Base-by-base conservation (phyloP, 1,284 basidiomycete species). In the Leccinum angustisporum region DNA sequence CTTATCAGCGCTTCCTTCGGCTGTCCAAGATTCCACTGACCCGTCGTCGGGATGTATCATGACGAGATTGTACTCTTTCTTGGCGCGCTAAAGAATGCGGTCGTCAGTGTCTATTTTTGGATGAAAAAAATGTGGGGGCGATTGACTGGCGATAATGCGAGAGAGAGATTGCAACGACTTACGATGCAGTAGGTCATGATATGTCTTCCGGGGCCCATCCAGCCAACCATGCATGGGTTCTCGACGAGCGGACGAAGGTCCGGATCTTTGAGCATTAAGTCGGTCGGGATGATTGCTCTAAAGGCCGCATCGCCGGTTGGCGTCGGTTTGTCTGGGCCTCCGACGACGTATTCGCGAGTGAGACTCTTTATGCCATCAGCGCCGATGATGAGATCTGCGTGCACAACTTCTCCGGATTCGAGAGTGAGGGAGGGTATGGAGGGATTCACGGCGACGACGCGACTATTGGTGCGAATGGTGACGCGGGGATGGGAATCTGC, bases 341-440 rank as follows among this genome's bases (percentile, higher is more conserved):
- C 80, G 8, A 80, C 76, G 27, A 85, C 78, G 16, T 77, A 72
- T 61, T 78, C 70, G 0, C 83, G 76, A 1, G 81, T 72, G 16
- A 74, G 66, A 60, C 79, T 81, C 68, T 82, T 80, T 34, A 86
- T 73, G 4, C 85, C 85, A 63, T 86, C 85, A 1, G 83, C 83
- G 14, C 83, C 84, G 11, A 86, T 73, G 58, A 85, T 71, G 13
- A 86, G 61, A 63, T 86, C 81, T 4, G 78, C 77, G 5, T 64
- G 64, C 43, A 85, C 64, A 14, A 78, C 69, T 64, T 81, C 77
- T 5, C 83, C 83, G 4, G 77, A 75, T 57, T 75, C 68, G 58
- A 81, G 71, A 7, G 76, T 80, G 16, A 83, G 70, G 25, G 71
- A 69, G 9, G 75, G 71, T 46, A 54, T 54, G 2, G 78, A 74